Evolutionary conservation across 2,329 filamentous ascomycete species (phyloP).

Genomic region (Penicillium polonicum): DNA sequence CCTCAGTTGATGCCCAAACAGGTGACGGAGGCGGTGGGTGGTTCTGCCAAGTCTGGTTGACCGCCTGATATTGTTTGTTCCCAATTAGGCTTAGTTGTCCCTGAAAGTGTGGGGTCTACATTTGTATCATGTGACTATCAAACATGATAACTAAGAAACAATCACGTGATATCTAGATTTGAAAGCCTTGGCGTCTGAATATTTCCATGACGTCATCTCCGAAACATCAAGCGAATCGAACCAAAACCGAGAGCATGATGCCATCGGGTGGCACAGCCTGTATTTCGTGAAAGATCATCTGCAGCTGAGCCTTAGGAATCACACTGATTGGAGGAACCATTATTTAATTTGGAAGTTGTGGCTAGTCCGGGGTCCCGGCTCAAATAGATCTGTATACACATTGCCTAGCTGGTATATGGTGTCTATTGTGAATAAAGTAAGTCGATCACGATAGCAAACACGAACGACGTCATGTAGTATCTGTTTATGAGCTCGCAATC

Average conservation of each 20-base stretch:
- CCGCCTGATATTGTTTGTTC: conserved; percentile 1
- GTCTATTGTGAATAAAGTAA: conserved; percentile 1
- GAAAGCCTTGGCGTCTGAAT: too few species aligned
- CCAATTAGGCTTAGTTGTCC: not conserved
- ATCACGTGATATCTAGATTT: not conserved
- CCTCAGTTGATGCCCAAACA: not conserved
- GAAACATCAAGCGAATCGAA: not conserved
- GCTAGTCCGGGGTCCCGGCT: not conserved
- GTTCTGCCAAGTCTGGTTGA: not conserved
- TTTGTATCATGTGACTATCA: not conserved
- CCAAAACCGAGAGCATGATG: not conserved
- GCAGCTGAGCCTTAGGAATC: not conserved
- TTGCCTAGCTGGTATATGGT: not conserved
- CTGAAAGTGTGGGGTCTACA: not conserved
- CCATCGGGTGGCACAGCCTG: not conserved
- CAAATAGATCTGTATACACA: not conserved
- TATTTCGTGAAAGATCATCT: not conserved
- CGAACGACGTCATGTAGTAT: conserved; percentile 22
- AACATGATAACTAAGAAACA: not conserved
- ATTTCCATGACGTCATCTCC: conserved; percentile 1
- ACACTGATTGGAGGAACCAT: not conserved
- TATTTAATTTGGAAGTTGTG: too few species aligned
- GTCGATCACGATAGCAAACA: not conserved
- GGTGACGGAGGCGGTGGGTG: conserved; percentile 8
- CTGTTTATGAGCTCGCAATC: not conserved